Evolutionary conservation across 805 yeast genomes (phyloP).

Genomic region (Teunomyces lycoperdinae): DNA sequence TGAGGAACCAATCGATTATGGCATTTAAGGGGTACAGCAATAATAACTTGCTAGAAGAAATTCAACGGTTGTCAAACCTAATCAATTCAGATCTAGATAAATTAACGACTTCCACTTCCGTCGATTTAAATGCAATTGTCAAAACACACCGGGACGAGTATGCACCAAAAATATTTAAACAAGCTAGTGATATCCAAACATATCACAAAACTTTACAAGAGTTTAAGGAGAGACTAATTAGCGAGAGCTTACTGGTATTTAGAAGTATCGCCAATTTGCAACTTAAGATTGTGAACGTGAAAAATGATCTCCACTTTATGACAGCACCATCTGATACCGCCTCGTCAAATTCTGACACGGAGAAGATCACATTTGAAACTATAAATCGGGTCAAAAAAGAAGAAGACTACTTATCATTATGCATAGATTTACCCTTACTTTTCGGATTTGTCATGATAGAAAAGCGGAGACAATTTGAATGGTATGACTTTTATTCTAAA

Average conservation of each 20-base stretch:
- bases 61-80: conserved; percentile 8
- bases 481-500: conserved; percentile 46
- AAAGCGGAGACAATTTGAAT: conserved; percentile 53
- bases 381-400: conserved; percentile 26
- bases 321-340: conserved; percentile 14
- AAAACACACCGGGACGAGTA: conserved; percentile 16
- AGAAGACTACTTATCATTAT: conserved; percentile 40
- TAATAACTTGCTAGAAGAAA: conserved; percentile 4
- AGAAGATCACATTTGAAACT: conserved; percentile 13
- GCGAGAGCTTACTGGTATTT: conserved; percentile 24
- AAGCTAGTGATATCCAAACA: conserved; percentile 33
- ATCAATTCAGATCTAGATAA: conserved; percentile 20
- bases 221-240: conserved; percentile 25
- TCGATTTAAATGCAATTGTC: conserved; percentile 19
- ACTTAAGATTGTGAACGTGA: conserved; percentile 35
- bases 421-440: conserved; percentile 65
- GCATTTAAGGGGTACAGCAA: conserved; percentile 20
- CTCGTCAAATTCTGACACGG: background rate
- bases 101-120: conserved; percentile 7
- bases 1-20: conserved; percentile 36
- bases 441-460: conserved; percentile 72
- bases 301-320: conserved; percentile 24
- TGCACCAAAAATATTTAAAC: conserved; percentile 26
- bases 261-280: conserved; percentile 34
- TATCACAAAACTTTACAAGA: conserved; percentile 30